Evolutionary conservation across 768 basidiomycete species (phyloP), one percentile per base, ranked within the genome.

Genomic region (Tylopilus intermedius): DNA sequence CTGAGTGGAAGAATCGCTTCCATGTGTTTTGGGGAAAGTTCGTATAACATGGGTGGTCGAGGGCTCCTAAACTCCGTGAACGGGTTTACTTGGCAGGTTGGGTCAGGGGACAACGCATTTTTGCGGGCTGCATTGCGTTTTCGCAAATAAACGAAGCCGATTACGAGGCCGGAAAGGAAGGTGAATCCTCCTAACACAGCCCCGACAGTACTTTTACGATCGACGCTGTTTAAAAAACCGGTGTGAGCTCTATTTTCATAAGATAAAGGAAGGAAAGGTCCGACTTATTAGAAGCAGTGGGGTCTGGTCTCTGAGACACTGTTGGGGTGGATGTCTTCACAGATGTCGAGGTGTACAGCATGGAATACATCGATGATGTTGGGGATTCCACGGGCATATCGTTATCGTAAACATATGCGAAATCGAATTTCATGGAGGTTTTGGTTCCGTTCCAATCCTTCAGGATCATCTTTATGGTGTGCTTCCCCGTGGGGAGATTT

Each of bases 351-450:
- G 54, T 24, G 24, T 24, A 42, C 2, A 41, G 24, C 41, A n/a
- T 24, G 5, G 26, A 24, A 1, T 58, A 18, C 11, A 43, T 27
- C 1, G 47, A 21, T 14, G 59, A 37, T 2, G 58, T 54, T 6
- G 50, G 47, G 15, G 45, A 8, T 29, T 48, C 52, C 29, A 62
- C 57, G 5, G 59, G 46, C 29, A 62, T 5, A 24, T 24, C 41
- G 32, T 7, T 50, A 47, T 65, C 59, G 14, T 65, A 67, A 18
- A 65, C 29, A 13, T 46, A 40, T 45, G 64, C 64, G 40, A 64
- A 64, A 35, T 65, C 64, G 9, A 67, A 67, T 22, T 64, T 59
- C 65, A 65, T 62, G 15, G 55, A 58, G 14, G 58, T 63, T 18
- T 18, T 5, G 4, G 50, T 56, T 5, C 50, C 29, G 24, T 24